phyloP scores from a whole-genome alignment of 1,284 basidiomycete genomes.

The Irpex rosettiformis region DNA sequence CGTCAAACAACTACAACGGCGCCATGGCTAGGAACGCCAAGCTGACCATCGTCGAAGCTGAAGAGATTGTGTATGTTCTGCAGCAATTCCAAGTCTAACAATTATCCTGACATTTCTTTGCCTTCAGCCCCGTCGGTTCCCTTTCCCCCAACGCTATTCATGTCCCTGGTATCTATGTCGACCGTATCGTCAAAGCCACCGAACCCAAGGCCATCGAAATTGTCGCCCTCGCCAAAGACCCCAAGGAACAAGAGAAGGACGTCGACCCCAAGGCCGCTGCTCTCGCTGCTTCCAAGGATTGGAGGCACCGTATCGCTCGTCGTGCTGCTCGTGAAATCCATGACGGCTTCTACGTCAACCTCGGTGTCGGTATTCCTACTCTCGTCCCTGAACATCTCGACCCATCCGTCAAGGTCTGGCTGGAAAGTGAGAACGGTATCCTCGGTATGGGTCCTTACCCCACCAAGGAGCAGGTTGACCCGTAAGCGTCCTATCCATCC shows the following conservation, averaged over 20 bases:
- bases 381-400: conserved; percentile 76
- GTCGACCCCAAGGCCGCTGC: conserved; percentile 24
- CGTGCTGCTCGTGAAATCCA: conserved; percentile 86
- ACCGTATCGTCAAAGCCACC: conserved; percentile 79
- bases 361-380: conserved; percentile 88
- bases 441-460: conserved; percentile 95
- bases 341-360: conserved; percentile 73
- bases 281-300: conserved; percentile 46
- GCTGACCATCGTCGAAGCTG: conserved; percentile 90
- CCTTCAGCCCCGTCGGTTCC: conserved; percentile 59
- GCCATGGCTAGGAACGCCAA: conserved; percentile 89
- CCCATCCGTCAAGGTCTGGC: conserved; percentile 76
- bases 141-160: conserved; percentile 83
- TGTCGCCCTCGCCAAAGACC: conserved; percentile 51
- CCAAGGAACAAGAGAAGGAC: conserved; percentile 19
- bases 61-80: conserved; percentile 71
- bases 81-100: background rate
- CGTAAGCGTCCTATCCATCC: conserved; percentile 50
- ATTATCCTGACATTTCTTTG: background rate
- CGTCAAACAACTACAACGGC: conserved; percentile 85
- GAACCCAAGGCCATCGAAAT: conserved; percentile 79
- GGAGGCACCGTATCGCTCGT: conserved; percentile 74
- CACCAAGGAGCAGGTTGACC: conserved; percentile 78
- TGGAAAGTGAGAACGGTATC: conserved; percentile 94
- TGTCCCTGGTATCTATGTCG: conserved; percentile 85